phyloP scores from a whole-genome alignment of 2,329 filamentous ascomycete species.

The Colletotrichum limetticola region DNA sequence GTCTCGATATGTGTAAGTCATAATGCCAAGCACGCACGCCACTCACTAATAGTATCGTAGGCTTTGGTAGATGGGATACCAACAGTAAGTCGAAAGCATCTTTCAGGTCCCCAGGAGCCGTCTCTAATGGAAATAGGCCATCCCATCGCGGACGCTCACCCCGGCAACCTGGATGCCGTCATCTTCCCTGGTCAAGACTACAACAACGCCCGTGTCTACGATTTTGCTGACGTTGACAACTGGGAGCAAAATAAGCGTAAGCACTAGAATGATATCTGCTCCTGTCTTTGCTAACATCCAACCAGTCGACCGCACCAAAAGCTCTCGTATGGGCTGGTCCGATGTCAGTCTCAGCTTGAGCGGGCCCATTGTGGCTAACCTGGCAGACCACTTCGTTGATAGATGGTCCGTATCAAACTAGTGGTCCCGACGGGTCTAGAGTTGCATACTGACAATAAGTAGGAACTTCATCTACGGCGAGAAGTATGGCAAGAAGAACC shows the following conservation, averaged over 20 bases:
- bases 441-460: constrained; percentile 20
- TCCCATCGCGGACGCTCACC: constrained; percentile 85
- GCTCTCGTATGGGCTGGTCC: constrained; percentile 92
- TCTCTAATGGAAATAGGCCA: constrained; percentile 61
- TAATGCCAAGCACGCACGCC: not conserved
- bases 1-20: constrained; percentile 78
- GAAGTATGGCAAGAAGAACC: constrained; percentile 73
- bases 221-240: constrained; percentile 80
- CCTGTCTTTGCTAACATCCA: not conserved
- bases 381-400: constrained; percentile 83
- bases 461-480: constrained; percentile 87
- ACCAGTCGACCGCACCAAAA: constrained; percentile 77
- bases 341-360: constrained; percentile 83
- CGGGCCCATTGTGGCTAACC: constrained; percentile 79
- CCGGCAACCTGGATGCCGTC: constrained; percentile 77
- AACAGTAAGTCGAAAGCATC: constrained; percentile 61
- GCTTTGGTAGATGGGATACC: constrained; percentile 89
- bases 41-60: constrained; percentile 46
- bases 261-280: too few species aligned
- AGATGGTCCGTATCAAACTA: constrained; percentile 68
- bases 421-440: not conserved
- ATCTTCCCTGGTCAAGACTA: constrained; percentile 92
- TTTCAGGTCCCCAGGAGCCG: not conserved
- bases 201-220: constrained; percentile 88
- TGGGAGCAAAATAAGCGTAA: constrained; percentile 84